phyloP scores from a whole-genome alignment of 306 rosid species.

The Malus orientalis region DNA sequence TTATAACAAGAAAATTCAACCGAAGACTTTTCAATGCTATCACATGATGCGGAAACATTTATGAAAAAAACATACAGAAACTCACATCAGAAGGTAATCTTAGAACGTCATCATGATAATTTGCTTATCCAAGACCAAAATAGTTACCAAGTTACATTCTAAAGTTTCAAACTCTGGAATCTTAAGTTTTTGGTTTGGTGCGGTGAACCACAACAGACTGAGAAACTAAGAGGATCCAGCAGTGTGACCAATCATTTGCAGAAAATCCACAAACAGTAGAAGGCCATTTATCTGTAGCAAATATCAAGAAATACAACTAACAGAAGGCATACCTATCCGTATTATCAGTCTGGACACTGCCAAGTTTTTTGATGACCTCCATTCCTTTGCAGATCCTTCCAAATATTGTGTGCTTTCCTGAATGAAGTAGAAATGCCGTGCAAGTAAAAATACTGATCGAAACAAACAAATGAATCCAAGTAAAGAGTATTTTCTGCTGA shows the following conservation, averaged over 20 bases:
- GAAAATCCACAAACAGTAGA: neutral
- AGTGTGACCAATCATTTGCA: neutral
- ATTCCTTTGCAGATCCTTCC: constrained; percentile 85
- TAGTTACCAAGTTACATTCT: neutral
- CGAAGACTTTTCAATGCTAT: neutral
- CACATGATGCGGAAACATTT: neutral
- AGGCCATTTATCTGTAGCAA: neutral
- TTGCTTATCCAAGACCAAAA: neutral
- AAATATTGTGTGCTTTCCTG: constrained; percentile 95
- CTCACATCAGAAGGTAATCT: neutral
- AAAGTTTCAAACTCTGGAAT: neutral
- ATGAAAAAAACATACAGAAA: neutral
- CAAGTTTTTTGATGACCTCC: constrained; percentile 95
- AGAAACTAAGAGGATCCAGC: neutral
- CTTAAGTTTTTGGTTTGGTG: neutral
- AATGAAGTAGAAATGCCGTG: constrained; percentile 17
- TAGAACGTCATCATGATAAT: neutral
- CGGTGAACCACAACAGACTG: neutral
- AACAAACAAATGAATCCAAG: neutral
- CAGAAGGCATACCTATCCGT: constrained; percentile 66
- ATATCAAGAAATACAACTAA: neutral
- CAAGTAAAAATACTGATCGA: too few species aligned
- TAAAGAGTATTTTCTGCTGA: neutral
- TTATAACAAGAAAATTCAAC: too few species aligned
- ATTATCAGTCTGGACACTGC: constrained; percentile 94